phyloP scores from a whole-genome alignment of 2,329 filamentous ascomycete genomes.

The Thielaviopsis populi region DNA sequence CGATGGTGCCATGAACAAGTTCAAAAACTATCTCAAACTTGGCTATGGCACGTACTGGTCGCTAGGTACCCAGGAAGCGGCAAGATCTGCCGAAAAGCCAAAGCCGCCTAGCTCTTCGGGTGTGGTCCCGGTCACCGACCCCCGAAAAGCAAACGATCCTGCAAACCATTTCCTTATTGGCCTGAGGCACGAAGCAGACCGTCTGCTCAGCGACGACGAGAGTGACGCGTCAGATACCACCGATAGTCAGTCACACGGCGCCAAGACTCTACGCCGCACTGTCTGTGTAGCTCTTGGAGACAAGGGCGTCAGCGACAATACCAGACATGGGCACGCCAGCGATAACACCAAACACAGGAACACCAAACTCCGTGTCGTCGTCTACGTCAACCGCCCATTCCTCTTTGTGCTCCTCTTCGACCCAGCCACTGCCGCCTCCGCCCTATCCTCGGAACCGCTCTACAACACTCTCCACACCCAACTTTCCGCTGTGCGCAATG shows the following conservation, averaged over 20 bases:
- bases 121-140: conserved; percentile 6
- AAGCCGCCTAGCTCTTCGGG: neutral
- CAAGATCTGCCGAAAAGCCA: conserved; percentile 5
- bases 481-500: conserved; percentile 41
- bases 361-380: conserved; percentile 48
- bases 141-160: conserved; percentile 16
- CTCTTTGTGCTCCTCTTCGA: conserved; percentile 62
- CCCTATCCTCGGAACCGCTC: conserved; percentile 38
- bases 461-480: conserved; percentile 48
- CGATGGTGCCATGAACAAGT: conserved; percentile 34
- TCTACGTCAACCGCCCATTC: conserved; percentile 62
- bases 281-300: conserved; percentile 24
- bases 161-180: conserved; percentile 49
- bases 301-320: conserved; percentile 2
- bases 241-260: conserved; percentile 32
- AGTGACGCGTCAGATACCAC: conserved; percentile 23
- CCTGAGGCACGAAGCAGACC: conserved; percentile 48
- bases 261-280: conserved; percentile 5
- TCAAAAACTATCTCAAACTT: conserved; percentile 50
- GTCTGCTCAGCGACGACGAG: conserved; percentile 25
- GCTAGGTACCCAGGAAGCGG: neutral
- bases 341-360: conserved; percentile 27
- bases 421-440: conserved; percentile 39
- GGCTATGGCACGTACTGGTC: conserved; percentile 54
- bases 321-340: conserved; percentile 25